Percentiles rank a stretch among this genome's conserved stretches.
These are phyloP conservation scores for Ciborinia camelliae DNA, from an alignment of 2,329 filamentous ascomycete species.

Conservation along the genomic window DNA sequence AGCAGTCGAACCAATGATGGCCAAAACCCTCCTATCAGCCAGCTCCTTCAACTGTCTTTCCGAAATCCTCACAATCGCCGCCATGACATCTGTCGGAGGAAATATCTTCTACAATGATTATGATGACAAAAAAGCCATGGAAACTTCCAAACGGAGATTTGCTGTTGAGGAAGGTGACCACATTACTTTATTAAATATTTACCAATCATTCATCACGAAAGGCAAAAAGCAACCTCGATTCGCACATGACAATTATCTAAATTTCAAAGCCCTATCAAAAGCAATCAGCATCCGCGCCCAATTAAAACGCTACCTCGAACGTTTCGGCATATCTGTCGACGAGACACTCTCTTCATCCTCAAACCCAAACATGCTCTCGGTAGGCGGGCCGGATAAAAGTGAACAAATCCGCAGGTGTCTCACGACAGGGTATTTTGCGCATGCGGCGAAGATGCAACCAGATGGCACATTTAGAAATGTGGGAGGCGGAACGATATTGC, in stretches of 20 bases:
- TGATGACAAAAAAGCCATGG: constrained; percentile 70
- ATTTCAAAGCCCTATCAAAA: constrained; percentile 77
- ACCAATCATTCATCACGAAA: constrained; percentile 78
- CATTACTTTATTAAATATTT: constrained; percentile 88
- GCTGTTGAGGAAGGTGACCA: constrained; percentile 93
- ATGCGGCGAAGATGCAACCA: constrained; percentile 88
- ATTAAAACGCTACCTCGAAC: constrained; percentile 80
- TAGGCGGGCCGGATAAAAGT: constrained; percentile 49
- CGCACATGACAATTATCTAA: constrained; percentile 82
- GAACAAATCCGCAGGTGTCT: constrained; percentile 82
- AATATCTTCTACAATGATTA: constrained; percentile 80
- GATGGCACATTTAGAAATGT: constrained; percentile 88
- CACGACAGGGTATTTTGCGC: constrained; percentile 86
- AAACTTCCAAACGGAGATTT: constrained; percentile 74
- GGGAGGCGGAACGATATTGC: constrained; percentile 70
- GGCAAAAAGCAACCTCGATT: constrained; percentile 82
- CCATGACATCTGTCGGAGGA: constrained; percentile 86
- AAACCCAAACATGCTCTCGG: constrained; percentile 37
- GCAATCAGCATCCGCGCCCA: constrained; percentile 86
- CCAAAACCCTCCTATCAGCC: constrained; percentile 77
- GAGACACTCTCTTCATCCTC: constrained; percentile 52
- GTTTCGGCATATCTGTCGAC: constrained; percentile 70
- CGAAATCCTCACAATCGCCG: constrained; percentile 87
- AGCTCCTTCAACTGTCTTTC: constrained; percentile 72
- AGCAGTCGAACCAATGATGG: constrained; percentile 93